Evolutionary conservation across 2,329 filamentous ascomycete species (phyloP).

Genomic region (Colletotrichum spinosum): DNA sequence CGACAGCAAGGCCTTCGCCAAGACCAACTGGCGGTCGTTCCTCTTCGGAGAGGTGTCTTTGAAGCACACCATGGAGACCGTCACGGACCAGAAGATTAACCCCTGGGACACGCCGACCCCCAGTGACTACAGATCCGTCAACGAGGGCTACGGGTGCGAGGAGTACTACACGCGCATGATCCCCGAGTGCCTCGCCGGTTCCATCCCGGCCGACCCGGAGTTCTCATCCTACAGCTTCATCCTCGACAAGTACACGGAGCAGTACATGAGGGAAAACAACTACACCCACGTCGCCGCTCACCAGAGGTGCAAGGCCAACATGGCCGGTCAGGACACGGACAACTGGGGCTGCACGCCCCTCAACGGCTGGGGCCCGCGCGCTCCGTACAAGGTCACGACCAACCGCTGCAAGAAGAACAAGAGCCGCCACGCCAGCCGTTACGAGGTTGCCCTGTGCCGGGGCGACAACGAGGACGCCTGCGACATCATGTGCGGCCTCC

Average conservation of each 20-base stretch:
- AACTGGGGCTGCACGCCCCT: slow-evolving; percentile 24
- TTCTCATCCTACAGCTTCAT: slow-evolving; percentile 21
- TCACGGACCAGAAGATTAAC: not conserved
- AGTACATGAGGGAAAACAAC: slow-evolving; percentile 11
- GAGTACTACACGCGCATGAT: slow-evolving; percentile 6
- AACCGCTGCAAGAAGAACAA: slow-evolving; percentile 20
- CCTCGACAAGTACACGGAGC: slow-evolving; percentile 12
- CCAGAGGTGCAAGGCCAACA: slow-evolving; percentile 19
- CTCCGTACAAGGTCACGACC: slow-evolving; percentile 10
- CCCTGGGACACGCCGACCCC: slow-evolving; percentile 9
- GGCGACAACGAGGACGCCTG: slow-evolving; percentile 14
- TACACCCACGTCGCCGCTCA: slow-evolving; percentile 22
- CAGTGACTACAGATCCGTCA: slow-evolving; percentile 17
- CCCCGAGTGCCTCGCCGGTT: slow-evolving; percentile 9
- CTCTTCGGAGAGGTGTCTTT: not conserved
- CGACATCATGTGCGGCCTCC: slow-evolving; percentile 24
- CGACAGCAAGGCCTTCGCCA: slow-evolving; percentile 6
- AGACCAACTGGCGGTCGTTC: not conserved
- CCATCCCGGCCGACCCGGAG: not conserved
- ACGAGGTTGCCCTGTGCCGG: slow-evolving; percentile 27
- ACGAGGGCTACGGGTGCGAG: slow-evolving; percentile 18
- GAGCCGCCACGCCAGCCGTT: slow-evolving; percentile 26
- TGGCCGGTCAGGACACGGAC: not conserved
- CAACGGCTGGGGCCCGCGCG: slow-evolving; percentile 14
- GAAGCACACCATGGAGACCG: not conserved